Evolutionary conservation across 2,329 filamentous ascomycete genomes (phyloP).

Genomic region (Xylaria sp.): DNA sequence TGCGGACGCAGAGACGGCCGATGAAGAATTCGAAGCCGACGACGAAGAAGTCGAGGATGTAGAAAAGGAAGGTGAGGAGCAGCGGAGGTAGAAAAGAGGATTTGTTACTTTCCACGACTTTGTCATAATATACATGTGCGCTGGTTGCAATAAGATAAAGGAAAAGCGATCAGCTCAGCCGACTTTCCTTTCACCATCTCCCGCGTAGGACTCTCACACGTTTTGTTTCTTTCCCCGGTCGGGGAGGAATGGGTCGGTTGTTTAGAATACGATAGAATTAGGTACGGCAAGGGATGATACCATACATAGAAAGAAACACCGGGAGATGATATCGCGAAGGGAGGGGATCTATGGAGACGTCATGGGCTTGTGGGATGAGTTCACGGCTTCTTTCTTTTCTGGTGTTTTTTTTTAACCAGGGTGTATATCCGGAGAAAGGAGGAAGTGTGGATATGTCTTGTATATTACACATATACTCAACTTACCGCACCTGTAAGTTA

Average conservation of each 20-base stretch:
- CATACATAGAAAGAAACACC: conserved; percentile 29
- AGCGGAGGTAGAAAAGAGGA: conserved; percentile 36
- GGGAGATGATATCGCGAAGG: background rate
- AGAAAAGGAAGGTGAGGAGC: conserved; percentile 33
- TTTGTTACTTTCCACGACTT: conserved; percentile 23
- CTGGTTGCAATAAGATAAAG: background rate
- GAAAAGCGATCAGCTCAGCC: background rate
- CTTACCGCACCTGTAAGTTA: background rate
- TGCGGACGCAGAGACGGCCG: conserved; percentile 37
- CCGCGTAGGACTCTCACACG: background rate
- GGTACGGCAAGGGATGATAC: conserved; percentile 36
- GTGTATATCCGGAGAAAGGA: conserved; percentile 10
- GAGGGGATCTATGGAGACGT: no score
- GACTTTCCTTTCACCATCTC: background rate
- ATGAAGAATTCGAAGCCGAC: conserved; percentile 39
- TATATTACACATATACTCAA: conserved; percentile 24
- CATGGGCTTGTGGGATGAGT: background rate
- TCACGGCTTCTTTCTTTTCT: background rate
- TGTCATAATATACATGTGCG: background rate
- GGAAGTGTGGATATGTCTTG: conserved; percentile 8
- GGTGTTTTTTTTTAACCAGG: background rate
- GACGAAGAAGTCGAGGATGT: conserved; percentile 23
- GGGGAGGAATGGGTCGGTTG: conserved; percentile 10
- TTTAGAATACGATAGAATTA: conserved; percentile 32
- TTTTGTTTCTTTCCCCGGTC: conserved; percentile 3